Base-by-base conservation (phyloP, 331 rosid genomes). In the Dryas integrifolia region DNA sequence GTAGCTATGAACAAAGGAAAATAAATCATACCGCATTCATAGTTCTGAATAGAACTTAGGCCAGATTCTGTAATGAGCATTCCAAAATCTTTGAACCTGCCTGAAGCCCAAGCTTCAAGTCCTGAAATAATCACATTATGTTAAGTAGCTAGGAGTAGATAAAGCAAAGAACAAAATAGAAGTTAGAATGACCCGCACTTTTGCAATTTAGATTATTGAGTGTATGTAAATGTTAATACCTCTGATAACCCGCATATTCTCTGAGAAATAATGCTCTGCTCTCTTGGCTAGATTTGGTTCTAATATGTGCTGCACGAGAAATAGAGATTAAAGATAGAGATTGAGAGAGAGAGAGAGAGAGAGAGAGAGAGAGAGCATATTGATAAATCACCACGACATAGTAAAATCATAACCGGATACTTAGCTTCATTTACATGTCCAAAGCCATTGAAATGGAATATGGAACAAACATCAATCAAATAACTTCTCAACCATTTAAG, bases 181-280 rank as follows among this genome's bases (percentile, higher is more conserved):
- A 72, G 76, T 41, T 38, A n/a, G 45, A 56, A 56, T 7, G 11
- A 30, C 64, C 4, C 2, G 3, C 12, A 8, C 30, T 58, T 58
- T 46, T 69, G 35, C 62, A 72, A 48, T 6, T 58, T 66, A 9
- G 12, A 38, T 65, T 26, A n/a, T 55, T 40, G 16, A 60, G 76
- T 60, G 48, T 59, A 66, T 16, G 51, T 12, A 6, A 35, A 63
- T 38, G 76, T 30, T n/a, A 49, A 40, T 74, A 94, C 98, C 98
- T 88, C 86, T 85, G 67, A 52, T 39, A 69, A 94, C 98, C 15
- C 98, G 96, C 83, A 48, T 78, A 76, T 81, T 94, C 83, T 94
- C 98, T 26, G 98, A 89, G 83, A 95, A 95, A 75, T 85, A 95
- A 80, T 91, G 97, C 64, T 91, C 92, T 73, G 97, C 98, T 76